Base-by-base conservation (phyloP, 768 basidiomycete species). In the Mycena sanguinolenta region DNA sequence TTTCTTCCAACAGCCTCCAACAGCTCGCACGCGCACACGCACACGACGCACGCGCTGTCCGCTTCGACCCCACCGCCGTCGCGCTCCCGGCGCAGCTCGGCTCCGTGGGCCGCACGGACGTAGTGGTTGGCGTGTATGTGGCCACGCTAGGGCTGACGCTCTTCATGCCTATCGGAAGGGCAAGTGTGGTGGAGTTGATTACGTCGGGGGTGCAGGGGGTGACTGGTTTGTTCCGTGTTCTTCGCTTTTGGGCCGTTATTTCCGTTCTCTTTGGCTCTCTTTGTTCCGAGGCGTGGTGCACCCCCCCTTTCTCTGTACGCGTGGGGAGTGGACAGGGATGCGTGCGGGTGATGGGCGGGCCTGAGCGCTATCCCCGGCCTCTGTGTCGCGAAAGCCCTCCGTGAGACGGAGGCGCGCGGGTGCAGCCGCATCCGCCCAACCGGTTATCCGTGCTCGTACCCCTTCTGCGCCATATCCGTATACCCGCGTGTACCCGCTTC, bases 61-160 rank as follows among this genome's bases (percentile, higher is more conserved):
- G 72, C 27, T 73, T 73, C 23, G 72, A 73, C 62, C 72, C 72
- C 57, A 73, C 72, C 62, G 70, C 72, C 69, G 10, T 4, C 10
- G 32, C 69, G 52, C 72, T 73, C 5, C 46, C 72, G 25, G 55
- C 65, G 17, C 72, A 73, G 69, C 57, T 73, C n/a, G 69, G 69
- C 25, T 36, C 58, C 50, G 69, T 70, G 12, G 72, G 72, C 57
- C 68, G 69, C 58, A 63, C 72, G 54, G 72, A 73, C 63, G 72
- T 73, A 1, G 72, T 73, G 30, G 52, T 73, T 16, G 65, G 72
- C 53, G 72, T 73, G 65, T 69, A 73, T 23, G 72, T 69, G 46
- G 72, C 69, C 9, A 69, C 72, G 54, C 42, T 73, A 36, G 72
- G 72, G 46, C 58, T 73, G 34, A 65, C 55, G 60, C 63, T 73